Conservation (phyloP, 345 rosid genomes). For the Boechera retrofracta region DNA sequence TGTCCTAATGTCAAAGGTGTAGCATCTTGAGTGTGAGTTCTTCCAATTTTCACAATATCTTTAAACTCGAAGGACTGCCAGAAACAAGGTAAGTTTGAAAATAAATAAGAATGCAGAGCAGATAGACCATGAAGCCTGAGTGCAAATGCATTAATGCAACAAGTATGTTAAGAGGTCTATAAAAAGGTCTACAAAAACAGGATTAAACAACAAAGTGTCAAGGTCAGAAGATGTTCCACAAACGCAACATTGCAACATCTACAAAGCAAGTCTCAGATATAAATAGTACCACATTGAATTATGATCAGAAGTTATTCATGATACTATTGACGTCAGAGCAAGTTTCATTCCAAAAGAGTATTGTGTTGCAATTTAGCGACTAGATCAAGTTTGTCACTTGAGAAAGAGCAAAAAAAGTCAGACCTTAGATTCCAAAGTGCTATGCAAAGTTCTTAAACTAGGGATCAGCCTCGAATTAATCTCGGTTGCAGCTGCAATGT, state of each 20-base stretch:
- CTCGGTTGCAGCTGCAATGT: conserved; percentile 94
- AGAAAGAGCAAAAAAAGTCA: conserved; percentile 33
- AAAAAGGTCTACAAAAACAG: background rate
- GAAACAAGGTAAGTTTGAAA: background rate
- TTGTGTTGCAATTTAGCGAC: background rate
- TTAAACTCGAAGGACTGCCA: conserved; percentile 75
- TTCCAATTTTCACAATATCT: conserved; percentile 93
- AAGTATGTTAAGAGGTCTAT: background rate
- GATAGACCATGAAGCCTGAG: conserved; percentile 16
- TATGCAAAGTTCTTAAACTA: conserved; percentile 67
- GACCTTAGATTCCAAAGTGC: conserved; percentile 83
- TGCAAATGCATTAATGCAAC: conserved; percentile 3
- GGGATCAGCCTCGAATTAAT: conserved; percentile 86
- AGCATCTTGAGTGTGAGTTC: conserved; percentile 98
- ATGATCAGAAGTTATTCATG: conserved; percentile 1
- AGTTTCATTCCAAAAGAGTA: background rate
- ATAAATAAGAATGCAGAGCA: background rate
- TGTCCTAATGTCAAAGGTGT: conserved; percentile 98
- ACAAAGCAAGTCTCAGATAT: background rate
- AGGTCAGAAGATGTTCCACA: conserved; percentile 21
- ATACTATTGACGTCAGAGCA: background rate
- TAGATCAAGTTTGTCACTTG: conserved; percentile 14
- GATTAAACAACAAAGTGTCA: background rate
- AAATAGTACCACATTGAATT: conserved; percentile 8
- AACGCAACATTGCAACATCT: conserved; percentile 24